These are phyloP conservation scores for Enterospora canceri DNA, from an alignment of 371 early-diverging fungal genomes.

Conservation along the genomic window DNA sequence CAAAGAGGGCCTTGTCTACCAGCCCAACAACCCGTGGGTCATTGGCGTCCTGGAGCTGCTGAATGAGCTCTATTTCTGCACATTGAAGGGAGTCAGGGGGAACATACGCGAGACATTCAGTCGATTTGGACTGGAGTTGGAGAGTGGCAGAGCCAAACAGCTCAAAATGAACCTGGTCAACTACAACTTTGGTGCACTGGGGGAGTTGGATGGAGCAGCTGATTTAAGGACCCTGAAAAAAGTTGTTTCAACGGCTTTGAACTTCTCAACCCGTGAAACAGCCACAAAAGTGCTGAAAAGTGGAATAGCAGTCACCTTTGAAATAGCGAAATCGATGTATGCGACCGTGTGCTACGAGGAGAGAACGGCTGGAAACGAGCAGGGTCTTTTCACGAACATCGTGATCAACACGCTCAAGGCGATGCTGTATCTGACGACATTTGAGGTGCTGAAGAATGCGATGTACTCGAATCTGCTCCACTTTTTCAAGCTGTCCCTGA, in stretches of 20 bases:
- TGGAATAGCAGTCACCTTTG: conserved; percentile 26
- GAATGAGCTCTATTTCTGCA: conserved; percentile 29
- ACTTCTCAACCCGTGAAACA: conserved; percentile 45
- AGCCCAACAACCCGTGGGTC: conserved; percentile 50
- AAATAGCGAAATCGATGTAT: conserved; percentile 22
- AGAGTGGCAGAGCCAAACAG: background rate
- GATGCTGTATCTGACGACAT: conserved; percentile 39
- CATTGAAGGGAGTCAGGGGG: conserved; percentile 9
- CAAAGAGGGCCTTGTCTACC: conserved; percentile 29
- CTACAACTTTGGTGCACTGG: conserved; percentile 13
- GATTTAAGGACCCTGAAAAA: conserved; percentile 23
- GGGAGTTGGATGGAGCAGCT: background rate
- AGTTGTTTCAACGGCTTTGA: conserved; percentile 39
- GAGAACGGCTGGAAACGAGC: background rate
- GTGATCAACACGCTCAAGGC: conserved; percentile 34
- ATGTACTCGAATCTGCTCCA: conserved; percentile 53
- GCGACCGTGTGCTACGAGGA: conserved; percentile 8
- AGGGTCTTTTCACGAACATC: background rate
- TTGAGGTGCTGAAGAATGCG: conserved; percentile 49
- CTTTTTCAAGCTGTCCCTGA: conserved; percentile 50
- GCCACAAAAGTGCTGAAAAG: conserved; percentile 14
- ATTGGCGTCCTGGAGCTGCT: conserved; percentile 35
- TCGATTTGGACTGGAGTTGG: conserved; percentile 13
- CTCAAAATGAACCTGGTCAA: conserved; percentile 29
- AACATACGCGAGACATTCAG: conserved; percentile 24